phyloP scores from a whole-genome alignment of 176 grass and related monocot species.

The Echinochloa phyllopogon region DNA sequence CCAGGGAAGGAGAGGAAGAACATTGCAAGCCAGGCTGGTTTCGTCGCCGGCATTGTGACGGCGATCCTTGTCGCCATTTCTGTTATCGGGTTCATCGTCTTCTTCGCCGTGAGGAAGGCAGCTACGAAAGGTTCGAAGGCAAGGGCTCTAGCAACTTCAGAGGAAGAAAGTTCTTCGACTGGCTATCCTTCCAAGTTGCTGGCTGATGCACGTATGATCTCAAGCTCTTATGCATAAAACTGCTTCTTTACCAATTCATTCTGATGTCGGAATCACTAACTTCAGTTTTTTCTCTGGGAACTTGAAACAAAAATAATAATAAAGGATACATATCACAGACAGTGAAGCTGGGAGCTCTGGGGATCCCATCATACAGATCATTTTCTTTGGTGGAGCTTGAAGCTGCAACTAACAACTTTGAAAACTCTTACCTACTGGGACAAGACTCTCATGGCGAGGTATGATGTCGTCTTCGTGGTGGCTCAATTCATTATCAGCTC shows the following conservation, averaged over 20 bases:
- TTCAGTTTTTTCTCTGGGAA: conserved; percentile 1
- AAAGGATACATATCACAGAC: conserved; percentile 86
- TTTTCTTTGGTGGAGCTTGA: conserved; percentile 92
- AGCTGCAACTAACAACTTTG: conserved; percentile 86
- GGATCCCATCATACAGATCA: conserved; percentile 77
- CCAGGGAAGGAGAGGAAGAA: conserved; percentile 49
- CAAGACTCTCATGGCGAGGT: conserved; percentile 92
- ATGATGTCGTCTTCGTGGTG: not conserved
- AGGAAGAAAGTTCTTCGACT: conserved; percentile 73
- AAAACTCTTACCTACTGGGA: conserved; percentile 77
- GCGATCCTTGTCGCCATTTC: conserved; percentile 44
- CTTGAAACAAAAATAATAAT: conserved; percentile 27
- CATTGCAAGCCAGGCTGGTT: conserved; percentile 12
- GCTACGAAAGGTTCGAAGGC: conserved; percentile 39
- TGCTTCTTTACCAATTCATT: not conserved
- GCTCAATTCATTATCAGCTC: not conserved
- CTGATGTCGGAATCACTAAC: not conserved
- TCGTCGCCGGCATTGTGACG: conserved; percentile 48
- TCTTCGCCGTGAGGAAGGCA: conserved; percentile 58
- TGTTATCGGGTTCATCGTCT: conserved; percentile 42
- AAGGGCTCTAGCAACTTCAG: conserved; percentile 46
- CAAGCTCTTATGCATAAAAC: conserved; percentile 19
- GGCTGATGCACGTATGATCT: conserved; percentile 85
- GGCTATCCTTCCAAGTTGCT: conserved; percentile 72
- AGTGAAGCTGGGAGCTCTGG: conserved; percentile 88